Evolutionary conservation across 169 alveolate species (phyloP), one percentile per base, ranked within the genome.

Genomic region (Cryptosporidium tyzzeri): DNA sequence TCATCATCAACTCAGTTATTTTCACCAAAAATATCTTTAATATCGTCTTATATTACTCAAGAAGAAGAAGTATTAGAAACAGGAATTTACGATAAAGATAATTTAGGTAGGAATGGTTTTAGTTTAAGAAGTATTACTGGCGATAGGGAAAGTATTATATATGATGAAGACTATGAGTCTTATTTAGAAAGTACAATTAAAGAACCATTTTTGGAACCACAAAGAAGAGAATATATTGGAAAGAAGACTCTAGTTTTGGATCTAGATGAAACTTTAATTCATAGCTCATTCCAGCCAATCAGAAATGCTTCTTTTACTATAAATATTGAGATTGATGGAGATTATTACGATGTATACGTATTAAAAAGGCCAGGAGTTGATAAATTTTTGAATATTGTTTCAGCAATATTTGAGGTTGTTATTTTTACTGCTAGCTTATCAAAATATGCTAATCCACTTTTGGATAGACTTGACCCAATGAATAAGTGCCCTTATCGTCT

Each of bases 401-500:
- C 94, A 39, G 69, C 92, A 75, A 59, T 91, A 84, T 95, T 75
- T 80, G 97, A 95, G 69, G 94, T 93, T 67, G 96, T 95, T 33
- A 92, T 95, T 51, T 95, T 95, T 85, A 95, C 97, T 18, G 97
- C 97, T 14, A 92, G 95, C 26, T 86, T 93, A 41, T 87, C 95
- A 4, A 93, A 91, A 93, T 95, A 95, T 92, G 97, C 97, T n/a
- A 95, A 95, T 68, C 96, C 96, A 6, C 93, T 95, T 61, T 73
- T 95, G 69, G 94, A 95, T 91, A 84, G 73, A 26, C 84, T 95
- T 37, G 96, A 93, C 70, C 91, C 92, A 68, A 70, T 85, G 65
- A 69, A 86, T 68, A 85, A 80, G 50, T 94, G 95, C 44, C 91
- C 97, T 1, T 92, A 75, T 48, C 74, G 97, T 62, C 74, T 95